Base-by-base conservation (phyloP, 352 stramenopile species). In the Pythium phragmitis region DNA sequence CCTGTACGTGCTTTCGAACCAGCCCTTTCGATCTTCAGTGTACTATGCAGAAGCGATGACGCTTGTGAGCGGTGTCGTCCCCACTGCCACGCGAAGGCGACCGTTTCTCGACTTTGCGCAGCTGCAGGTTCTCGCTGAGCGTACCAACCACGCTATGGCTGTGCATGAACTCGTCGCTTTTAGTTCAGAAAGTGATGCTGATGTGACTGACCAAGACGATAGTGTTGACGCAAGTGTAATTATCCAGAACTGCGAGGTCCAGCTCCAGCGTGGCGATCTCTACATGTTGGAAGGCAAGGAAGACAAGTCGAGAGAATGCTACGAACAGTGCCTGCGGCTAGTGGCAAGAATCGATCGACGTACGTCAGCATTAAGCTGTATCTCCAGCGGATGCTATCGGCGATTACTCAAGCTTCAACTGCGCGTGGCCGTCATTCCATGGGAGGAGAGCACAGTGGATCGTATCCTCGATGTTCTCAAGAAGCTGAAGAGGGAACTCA, bases 11-110 rank as follows among this genome's bases (percentile, higher is more conserved):
- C 65, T 78, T 30, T 65, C 62, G 39, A 76, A 83, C 13, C 71
- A 88, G 30, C 81, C 74, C 1, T 73, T 82, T 33, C 79, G 82
- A 75, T 91, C 82, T 55, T 72, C 72, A 7, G 57, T 72, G 17
- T 92, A 89, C 54, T 85, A 86, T 43, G 68, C 62, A 0, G 81
- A 91, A 33, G 83, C 83, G 4, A 89, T 92, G 81, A 64, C 77
- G 21, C 69, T 92, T n/a, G 83, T 91, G 13, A 76, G 81, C 41
- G 77, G 80, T 7, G 36, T 92, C 4, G 67, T 80, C n/a, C 68
- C 88, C 23, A 57, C 50, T 17, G 76, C 77, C 13, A 88, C 87
- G n/a, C 74, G 75, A 51, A 78, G 70, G 19, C 65, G 70, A 28
- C 83, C 83, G 19, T 88, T 89, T 65, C 83, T 80, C 49, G 72